These are phyloP conservation scores for Scedosporium boydii DNA, from an alignment of 2,329 filamentous ascomycete species.

Conservation along the genomic window DNA sequence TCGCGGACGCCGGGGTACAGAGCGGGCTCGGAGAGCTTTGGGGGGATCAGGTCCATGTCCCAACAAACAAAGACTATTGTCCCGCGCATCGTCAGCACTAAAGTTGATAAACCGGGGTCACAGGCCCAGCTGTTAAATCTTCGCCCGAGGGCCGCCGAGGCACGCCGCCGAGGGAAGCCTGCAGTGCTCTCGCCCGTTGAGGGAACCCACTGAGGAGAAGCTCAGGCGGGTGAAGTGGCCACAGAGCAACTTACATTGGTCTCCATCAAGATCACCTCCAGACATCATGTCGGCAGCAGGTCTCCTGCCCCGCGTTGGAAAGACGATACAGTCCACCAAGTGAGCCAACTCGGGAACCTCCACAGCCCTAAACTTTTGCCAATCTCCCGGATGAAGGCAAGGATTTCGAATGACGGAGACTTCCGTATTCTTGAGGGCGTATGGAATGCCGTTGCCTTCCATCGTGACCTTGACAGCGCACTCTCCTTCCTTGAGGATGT, in stretches of 20 bases:
- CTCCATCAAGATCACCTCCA: conserved; percentile 30
- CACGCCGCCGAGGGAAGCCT: too few species aligned
- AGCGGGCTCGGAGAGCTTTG: conserved; percentile 23
- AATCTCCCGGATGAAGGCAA: conserved; percentile 30
- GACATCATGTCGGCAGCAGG: conserved; percentile 31
- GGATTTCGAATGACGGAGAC: conserved; percentile 31
- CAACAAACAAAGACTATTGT: conserved; percentile 28
- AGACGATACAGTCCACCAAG: conserved; percentile 30
- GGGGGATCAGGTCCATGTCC: conserved; percentile 28
- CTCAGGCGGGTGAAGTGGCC: too few species aligned
- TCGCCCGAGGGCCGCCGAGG: too few species aligned
- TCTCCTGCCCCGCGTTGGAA: conserved; percentile 23
- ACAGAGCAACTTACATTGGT: conserved; percentile 22
- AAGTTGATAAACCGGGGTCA: not conserved
- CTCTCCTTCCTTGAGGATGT: conserved; percentile 24
- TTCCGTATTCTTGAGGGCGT: conserved; percentile 23
- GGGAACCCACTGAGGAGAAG: too few species aligned
- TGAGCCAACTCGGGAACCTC: conserved; percentile 24
- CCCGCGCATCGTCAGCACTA: not conserved
- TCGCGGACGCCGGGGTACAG: conserved; percentile 28
- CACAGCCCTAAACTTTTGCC: conserved; percentile 30
- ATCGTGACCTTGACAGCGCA: conserved; percentile 27
- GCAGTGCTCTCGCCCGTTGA: too few species aligned
- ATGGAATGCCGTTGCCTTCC: conserved; percentile 22
- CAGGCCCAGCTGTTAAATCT: not conserved